Evolutionary conservation across 2,329 filamentous ascomycete species (phyloP).

Genomic region (Fusarium ramigenum): DNA sequence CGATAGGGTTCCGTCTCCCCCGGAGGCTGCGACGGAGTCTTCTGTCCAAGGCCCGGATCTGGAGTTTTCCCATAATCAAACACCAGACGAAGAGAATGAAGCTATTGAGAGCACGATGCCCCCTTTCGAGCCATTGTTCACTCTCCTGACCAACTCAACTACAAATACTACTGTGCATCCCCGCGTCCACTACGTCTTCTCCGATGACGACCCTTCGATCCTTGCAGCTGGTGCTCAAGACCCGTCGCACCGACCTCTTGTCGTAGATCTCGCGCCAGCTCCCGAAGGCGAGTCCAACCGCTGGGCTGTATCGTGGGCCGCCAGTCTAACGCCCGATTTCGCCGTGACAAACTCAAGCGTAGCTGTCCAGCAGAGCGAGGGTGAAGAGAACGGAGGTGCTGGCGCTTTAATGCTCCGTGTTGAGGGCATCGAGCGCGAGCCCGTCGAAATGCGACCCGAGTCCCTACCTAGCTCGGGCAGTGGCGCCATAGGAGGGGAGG

Average conservation of each 20-base stretch:
- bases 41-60: conserved; percentile 25
- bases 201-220: conserved; percentile 85
- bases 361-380: conserved; percentile 53
- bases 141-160: conserved; percentile 80
- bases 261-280: conserved; percentile 61
- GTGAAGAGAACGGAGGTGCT: conserved; percentile 36
- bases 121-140: conserved; percentile 83
- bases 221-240: conserved; percentile 68
- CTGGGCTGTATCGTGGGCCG: conserved; percentile 71
- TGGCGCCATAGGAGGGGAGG: conserved; percentile 52
- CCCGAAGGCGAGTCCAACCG: conserved; percentile 51
- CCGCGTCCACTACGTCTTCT: conserved; percentile 90
- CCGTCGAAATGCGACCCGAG: conserved; percentile 41
- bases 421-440: conserved; percentile 52
- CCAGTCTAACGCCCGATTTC: conserved; percentile 80
- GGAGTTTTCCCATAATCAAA: conserved; percentile 22
- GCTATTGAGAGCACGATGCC: conserved; percentile 40
- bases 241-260: conserved; percentile 57
- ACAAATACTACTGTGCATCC: conserved; percentile 83
- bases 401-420: conserved; percentile 48
- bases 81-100: conserved; percentile 17
- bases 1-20: conserved; percentile 40
- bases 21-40: conserved; percentile 9
- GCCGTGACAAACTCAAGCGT: conserved; percentile 61
- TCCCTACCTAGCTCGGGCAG: conserved; percentile 45